phyloP scores from a whole-genome alignment of 108 stramenopile species.

The Cyclotella atomus region DNA sequence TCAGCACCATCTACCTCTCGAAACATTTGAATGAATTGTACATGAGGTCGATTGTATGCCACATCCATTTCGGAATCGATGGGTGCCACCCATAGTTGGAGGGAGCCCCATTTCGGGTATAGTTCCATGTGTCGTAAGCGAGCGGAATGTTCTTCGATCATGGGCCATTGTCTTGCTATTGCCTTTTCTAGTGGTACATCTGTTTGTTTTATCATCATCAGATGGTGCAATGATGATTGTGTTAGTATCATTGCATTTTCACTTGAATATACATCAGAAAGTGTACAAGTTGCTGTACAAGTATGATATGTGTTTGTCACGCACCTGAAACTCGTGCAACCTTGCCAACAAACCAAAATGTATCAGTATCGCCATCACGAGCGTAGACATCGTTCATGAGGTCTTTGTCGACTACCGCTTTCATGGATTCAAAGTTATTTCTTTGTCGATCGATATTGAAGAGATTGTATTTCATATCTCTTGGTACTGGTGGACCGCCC shows the following conservation, averaged over 20 bases:
- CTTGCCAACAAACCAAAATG: constrained; percentile 87
- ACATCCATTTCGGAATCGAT: constrained; percentile 88
- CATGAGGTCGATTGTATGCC: constrained; percentile 73
- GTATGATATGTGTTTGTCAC: not conserved
- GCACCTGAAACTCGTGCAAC: constrained; percentile 69
- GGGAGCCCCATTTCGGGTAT: constrained; percentile 56
- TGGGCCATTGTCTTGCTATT: constrained; percentile 70
- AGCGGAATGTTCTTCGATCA: constrained; percentile 80
- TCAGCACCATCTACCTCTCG: constrained; percentile 35
- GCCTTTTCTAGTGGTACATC: constrained; percentile 73
- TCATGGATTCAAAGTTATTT: constrained; percentile 69
- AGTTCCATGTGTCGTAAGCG: constrained; percentile 78
- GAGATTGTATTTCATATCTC: constrained; percentile 80
- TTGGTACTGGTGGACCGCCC: constrained; percentile 49
- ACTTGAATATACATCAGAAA: not conserved
- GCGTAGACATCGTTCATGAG: constrained; percentile 80
- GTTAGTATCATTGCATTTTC: too few species aligned
- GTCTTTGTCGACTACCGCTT: constrained; percentile 67
- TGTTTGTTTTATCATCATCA: not conserved
- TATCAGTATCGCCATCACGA: constrained; percentile 58
- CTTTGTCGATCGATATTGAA: constrained; percentile 71
- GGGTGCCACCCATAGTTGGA: constrained; percentile 81
- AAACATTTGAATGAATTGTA: constrained; percentile 58
- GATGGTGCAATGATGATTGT: too few species aligned
- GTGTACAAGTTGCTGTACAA: not conserved